Conservation (phyloP, 768 basidiomycete species). For the Leccinum subgranulosum region DNA sequence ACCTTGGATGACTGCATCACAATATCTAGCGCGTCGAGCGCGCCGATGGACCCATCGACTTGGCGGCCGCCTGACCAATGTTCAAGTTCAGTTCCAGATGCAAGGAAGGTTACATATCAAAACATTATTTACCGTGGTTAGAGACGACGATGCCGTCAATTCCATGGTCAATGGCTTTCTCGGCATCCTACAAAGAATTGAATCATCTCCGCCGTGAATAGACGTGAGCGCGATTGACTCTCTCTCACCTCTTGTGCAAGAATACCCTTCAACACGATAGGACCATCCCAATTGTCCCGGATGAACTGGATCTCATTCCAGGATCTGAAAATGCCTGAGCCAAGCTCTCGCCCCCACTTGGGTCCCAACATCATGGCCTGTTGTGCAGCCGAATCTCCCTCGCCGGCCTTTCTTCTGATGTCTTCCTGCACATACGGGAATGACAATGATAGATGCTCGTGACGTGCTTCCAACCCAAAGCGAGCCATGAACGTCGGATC, state of each 20-base stretch:
- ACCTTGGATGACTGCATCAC: slow-evolving; percentile 65
- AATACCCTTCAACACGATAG: slow-evolving; percentile 48
- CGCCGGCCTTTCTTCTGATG: slow-evolving; percentile 20
- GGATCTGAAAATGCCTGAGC: slow-evolving; percentile 38
- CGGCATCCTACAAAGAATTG: slow-evolving; percentile 33
- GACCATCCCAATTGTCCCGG: slow-evolving; percentile 46
- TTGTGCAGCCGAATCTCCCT: slow-evolving; percentile 33
- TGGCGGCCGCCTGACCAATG: slow-evolving; percentile 59
- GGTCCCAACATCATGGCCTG: slow-evolving; percentile 31
- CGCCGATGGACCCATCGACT: slow-evolving; percentile 74
- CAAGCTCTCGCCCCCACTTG: slow-evolving; percentile 38
- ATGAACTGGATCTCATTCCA: slow-evolving; percentile 48
- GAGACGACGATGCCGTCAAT: slow-evolving; percentile 76
- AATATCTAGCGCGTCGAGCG: slow-evolving; percentile 64
- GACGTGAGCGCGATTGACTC: not conserved
- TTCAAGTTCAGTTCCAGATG: not conserved
- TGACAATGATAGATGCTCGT: slow-evolving; percentile 24
- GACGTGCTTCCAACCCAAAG: slow-evolving; percentile 27
- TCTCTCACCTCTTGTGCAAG: slow-evolving; percentile 15
- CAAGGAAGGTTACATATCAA: not conserved
- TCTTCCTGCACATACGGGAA: slow-evolving; percentile 37
- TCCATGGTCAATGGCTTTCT: slow-evolving; percentile 60
- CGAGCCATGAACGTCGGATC: slow-evolving; percentile 48
- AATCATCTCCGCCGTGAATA: not conserved
- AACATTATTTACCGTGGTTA: slow-evolving; percentile 58